Evolutionary conservation across 1,284 basidiomycete species (phyloP).

Genomic region (Ustilago shanxiensis): DNA sequence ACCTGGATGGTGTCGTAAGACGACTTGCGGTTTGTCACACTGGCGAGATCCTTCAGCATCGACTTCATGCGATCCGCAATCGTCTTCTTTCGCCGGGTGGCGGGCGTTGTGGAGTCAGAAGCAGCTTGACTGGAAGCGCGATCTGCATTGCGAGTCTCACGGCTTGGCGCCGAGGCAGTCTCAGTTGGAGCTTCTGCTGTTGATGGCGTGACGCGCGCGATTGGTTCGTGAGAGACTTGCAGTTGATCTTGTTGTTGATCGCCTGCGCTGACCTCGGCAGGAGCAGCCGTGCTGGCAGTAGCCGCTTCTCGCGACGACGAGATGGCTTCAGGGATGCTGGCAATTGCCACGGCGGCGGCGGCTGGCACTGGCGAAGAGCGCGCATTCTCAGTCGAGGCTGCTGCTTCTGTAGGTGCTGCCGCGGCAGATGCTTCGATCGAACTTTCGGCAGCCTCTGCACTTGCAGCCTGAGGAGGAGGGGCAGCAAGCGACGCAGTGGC

Average conservation of each 20-base stretch:
- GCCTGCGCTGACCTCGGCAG: not conserved
- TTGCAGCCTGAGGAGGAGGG: not conserved
- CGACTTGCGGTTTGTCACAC: constrained; percentile 18
- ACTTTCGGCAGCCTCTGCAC: not conserved
- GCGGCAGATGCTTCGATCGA: not conserved
- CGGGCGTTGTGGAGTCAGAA: constrained; percentile 7
- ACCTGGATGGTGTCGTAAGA: constrained; percentile 35
- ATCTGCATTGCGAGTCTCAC: not conserved
- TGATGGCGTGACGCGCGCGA: not conserved
- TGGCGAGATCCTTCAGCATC: constrained; percentile 29
- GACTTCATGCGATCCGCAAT: constrained; percentile 34
- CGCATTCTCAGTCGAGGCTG: not conserved
- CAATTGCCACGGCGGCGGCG: not conserved
- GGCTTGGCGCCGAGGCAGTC: not conserved
- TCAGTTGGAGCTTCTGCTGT: not conserved
- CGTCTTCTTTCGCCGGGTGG: constrained; percentile 15
- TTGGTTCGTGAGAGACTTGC: not conserved
- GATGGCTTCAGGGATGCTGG: not conserved
- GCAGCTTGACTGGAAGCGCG: constrained; percentile 13
- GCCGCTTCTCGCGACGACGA: not conserved
- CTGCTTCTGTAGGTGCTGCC: not conserved
- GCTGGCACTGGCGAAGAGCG: not conserved
- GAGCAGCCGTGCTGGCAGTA: not conserved
- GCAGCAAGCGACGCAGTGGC: not conserved
- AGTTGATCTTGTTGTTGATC: not conserved